Percentiles rank a stretch among this genome's conserved stretches.
These are phyloP conservation scores for Urochloa ruziziensis DNA, from an alignment of 176 grass and related monocot species.

Conservation along the genomic window DNA sequence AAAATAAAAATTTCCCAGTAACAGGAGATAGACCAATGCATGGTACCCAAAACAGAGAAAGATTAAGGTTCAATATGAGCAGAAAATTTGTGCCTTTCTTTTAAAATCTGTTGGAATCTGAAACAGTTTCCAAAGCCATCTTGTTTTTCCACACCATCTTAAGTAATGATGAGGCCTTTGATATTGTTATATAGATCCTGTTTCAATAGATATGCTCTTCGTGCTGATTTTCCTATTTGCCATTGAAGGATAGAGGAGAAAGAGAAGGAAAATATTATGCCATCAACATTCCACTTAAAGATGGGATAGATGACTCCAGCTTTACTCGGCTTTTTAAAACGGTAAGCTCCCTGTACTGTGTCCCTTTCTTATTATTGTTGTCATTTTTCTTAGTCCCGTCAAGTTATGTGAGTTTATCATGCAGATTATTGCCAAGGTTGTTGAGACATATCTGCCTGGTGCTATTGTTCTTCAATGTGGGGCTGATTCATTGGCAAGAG, in stretches of 20 bases:
- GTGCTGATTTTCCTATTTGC: constrained; percentile 20
- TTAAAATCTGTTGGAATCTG: neutral
- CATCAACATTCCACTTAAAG: constrained; percentile 97
- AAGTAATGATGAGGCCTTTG: neutral
- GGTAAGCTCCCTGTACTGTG: constrained; percentile 28
- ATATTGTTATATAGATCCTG: neutral
- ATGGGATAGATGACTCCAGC: constrained; percentile 91
- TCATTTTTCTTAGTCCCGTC: neutral
- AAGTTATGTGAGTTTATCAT: constrained; percentile 34
- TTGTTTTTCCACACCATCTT: neutral
- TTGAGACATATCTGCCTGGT: constrained; percentile 91
- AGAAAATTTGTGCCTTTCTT: neutral
- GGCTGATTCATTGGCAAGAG: constrained; percentile 95
- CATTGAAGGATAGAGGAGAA: constrained; percentile 88
- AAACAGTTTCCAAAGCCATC: neutral
- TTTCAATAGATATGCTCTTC: constrained; percentile 6
- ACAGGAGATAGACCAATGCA: neutral
- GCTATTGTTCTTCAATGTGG: constrained; percentile 99
- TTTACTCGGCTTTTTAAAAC: constrained; percentile 97
- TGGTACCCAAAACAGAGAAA: neutral
- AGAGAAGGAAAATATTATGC: constrained; percentile 99
- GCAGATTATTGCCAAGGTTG: constrained; percentile 93
- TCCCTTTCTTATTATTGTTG: constrained; percentile 13
- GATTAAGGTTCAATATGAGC: neutral
- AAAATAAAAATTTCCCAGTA: neutral